Base-by-base conservation (phyloP, 2,329 filamentous ascomycete species). In the Arthrinium puccinioides region DNA sequence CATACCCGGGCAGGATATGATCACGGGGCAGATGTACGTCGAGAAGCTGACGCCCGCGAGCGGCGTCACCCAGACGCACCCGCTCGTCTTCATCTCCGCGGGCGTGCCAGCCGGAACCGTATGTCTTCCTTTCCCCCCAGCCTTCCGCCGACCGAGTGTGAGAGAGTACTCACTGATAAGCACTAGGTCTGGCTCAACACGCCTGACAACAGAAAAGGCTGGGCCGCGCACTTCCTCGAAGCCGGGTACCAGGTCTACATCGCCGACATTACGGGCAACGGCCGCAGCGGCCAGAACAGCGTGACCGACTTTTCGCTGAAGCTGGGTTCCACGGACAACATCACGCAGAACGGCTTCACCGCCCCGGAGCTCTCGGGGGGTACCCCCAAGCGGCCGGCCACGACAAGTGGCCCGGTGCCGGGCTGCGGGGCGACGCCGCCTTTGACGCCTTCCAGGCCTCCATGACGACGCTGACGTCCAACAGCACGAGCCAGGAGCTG, bases 181-280 rank as follows among this genome's bases (percentile, higher is more conserved):
- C 63, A 20, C 7, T 9, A 32, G 32, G 37, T 64, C 34, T 68
- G 59, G 57, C 50, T 67, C 21, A 69, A 67, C 40, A 72, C 64
- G 23, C 69, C 69, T 4, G 67, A 72, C 44, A 62, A 60, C 23
- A 53, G 61, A 6, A 42, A 52, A 39, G 69, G 68, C 28, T 72
- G 67, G 68, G 64, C 66, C 2, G 63, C 64, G 0, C 65, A 60
- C 41, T 70, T 69, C 41, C 49, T 71, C 13, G 48, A 55, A 7
- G 49, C 61, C 21, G 69, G 69, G 13, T 70, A 69, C 42, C 55
- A 54, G 19, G 55, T 69, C 32, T 72, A 69, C 44, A 51, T 72
- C 10, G 34, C 54, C 16, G 55, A 58, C 34, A 45, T 53, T 21
- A 44, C 51, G 1, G 41, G 43, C 10, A 43, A 43, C 23, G 53